Conservation (phyloP, 2,329 filamentous ascomycete species). For the Beauveria caledonica region DNA sequence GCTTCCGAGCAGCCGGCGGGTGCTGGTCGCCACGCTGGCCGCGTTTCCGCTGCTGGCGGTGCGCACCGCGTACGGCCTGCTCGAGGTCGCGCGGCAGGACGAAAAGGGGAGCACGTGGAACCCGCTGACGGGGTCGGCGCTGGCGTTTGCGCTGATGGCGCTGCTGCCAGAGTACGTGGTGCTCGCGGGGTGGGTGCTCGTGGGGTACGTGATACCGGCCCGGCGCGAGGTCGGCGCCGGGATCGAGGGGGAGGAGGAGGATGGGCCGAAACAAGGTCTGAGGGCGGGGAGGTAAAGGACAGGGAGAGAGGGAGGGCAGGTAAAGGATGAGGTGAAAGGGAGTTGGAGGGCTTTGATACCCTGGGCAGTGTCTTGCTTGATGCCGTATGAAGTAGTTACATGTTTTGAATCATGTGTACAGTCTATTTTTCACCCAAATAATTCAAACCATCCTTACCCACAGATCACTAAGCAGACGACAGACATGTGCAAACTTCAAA, state of each 20-base stretch:
- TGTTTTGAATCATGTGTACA: too few relatives aligned
- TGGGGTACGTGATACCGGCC: slow-evolving; percentile 10
- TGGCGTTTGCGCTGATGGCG: slow-evolving; percentile 15
- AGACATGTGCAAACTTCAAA: not conserved
- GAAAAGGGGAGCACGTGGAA: slow-evolving; percentile 12
- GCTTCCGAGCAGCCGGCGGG: slow-evolving; percentile 14
- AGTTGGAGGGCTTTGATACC: slow-evolving; percentile 11
- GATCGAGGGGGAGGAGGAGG: not conserved
- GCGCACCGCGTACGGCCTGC: slow-evolving; percentile 17
- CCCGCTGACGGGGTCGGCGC: slow-evolving; percentile 14
- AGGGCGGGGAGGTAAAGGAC: not conserved
- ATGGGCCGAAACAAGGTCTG: not conserved
- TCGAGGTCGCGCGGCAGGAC: slow-evolving; percentile 14
- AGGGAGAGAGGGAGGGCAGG: not conserved
- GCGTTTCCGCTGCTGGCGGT: slow-evolving; percentile 17
- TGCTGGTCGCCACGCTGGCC: slow-evolving; percentile 15
- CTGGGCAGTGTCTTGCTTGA: not conserved
- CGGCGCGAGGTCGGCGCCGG: not conserved
- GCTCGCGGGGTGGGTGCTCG: slow-evolving; percentile 10
- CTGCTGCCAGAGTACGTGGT: slow-evolving; percentile 15
- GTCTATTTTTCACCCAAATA: too few relatives aligned
- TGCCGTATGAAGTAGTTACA: not conserved
- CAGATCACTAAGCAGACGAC: not conserved
- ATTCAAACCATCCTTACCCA: not conserved
- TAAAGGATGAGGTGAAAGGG: not conserved